phyloP scores from a whole-genome alignment of 2,329 filamentous ascomycete genomes.

The Tetracladium maxilliforme region DNA sequence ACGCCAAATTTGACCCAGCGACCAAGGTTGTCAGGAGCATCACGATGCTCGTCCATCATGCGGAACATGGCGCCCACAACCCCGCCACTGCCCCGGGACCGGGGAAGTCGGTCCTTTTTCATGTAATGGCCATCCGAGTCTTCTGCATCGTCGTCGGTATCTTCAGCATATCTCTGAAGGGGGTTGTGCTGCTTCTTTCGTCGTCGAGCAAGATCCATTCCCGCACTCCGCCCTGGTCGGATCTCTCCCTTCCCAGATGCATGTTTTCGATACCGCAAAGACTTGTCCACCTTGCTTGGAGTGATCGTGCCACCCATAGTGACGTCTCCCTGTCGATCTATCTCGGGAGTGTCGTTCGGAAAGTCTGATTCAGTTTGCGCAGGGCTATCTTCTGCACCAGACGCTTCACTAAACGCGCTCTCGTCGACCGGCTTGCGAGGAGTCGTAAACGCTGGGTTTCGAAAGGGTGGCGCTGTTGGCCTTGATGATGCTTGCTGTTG shows the following conservation, averaged over 20 bases:
- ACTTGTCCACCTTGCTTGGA: constrained; percentile 28
- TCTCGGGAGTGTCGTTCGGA: constrained; percentile 34
- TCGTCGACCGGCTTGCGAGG: constrained; percentile 43
- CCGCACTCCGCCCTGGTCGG: constrained; percentile 52
- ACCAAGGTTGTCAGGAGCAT: constrained; percentile 42
- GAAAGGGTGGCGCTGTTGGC: constrained; percentile 34
- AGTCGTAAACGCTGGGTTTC: constrained; percentile 50
- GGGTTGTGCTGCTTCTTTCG: constrained; percentile 35
- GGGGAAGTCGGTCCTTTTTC: constrained; percentile 6
- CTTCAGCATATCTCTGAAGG: constrained; percentile 34
- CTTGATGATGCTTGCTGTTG: constrained; percentile 27
- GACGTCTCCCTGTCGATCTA: constrained; percentile 25
- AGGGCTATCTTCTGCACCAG: constrained; percentile 44
- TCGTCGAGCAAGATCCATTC: constrained; percentile 30
- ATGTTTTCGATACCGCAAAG: constrained; percentile 24
- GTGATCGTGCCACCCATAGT: constrained; percentile 32
- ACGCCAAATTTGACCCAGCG: constrained; percentile 45
- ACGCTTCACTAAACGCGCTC: constrained; percentile 35
- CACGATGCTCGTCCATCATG: constrained; percentile 39
- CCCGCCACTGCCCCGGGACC: background rate
- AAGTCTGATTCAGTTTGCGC: constrained; percentile 37
- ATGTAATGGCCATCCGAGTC: constrained; percentile 31
- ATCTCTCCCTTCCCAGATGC: constrained; percentile 20
- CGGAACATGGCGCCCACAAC: constrained; percentile 26
- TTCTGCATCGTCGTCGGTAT: constrained; percentile 30